A percentile compares a stretch with the other conserved stretches of the same genome.
These are phyloP conservation scores for Atractiella rhizophila DNA, from an alignment of 768 basidiomycete genomes.

Conservation along the genomic window DNA sequence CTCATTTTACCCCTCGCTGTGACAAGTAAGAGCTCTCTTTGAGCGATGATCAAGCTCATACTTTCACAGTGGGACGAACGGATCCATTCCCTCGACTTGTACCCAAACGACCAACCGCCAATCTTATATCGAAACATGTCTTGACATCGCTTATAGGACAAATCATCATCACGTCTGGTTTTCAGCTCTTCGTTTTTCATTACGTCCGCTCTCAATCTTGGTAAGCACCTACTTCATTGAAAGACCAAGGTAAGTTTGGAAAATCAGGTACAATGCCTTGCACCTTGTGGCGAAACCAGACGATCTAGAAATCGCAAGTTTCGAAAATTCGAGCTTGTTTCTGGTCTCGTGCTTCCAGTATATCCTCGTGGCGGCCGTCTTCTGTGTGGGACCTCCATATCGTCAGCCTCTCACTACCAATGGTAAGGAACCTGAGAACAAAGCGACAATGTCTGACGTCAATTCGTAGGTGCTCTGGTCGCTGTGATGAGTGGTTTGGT, in stretches of 20 bases:
- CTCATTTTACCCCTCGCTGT: conserved; percentile 94
- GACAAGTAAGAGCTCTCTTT: conserved; percentile 39
- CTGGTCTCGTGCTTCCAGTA: conserved; percentile 95
- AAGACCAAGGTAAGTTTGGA: no score
- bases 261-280: conserved; percentile 50
- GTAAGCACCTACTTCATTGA: no score
- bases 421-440: no score
- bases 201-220: conserved; percentile 69
- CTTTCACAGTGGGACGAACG: conserved; percentile 93
- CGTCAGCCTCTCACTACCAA: conserved; percentile 88
- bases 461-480: conserved; percentile 51
- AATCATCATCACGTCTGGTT: conserved; percentile 51
- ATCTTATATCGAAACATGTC: conserved; percentile 83
- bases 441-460: no score
- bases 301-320: conserved; percentile 60
- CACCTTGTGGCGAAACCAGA: conserved; percentile 34
- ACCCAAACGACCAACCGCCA: conserved; percentile 78
- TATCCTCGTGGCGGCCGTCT: conserved; percentile 83
- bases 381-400: conserved; percentile 93
- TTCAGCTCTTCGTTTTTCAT: conserved; percentile 67
- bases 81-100: conserved; percentile 64
- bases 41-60: no score
- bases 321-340: conserved; percentile 77
- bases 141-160: conserved; percentile 80
- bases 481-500: conserved; percentile 42